Evolutionary conservation across 345 rosid genomes (phyloP).

Genomic region (Psidium friedrichsthalianum): DNA sequence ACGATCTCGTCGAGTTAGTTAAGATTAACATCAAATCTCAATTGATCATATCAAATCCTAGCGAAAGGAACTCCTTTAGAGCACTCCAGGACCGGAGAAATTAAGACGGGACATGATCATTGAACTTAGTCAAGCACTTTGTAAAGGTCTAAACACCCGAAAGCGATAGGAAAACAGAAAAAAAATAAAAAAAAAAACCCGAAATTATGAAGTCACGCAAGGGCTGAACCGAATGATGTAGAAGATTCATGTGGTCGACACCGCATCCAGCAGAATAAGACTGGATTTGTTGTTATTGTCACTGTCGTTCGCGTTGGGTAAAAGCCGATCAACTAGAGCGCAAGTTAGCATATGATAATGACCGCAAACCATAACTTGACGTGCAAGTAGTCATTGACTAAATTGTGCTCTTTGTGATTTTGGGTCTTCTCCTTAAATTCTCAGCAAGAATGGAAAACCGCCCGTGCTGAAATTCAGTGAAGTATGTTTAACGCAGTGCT

Average conservation of each 20-base stretch:
- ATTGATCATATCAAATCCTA: too few relatives aligned
- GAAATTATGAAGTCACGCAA: background rate
- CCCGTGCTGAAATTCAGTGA: background rate
- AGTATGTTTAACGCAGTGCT: background rate
- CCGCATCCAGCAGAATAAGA: background rate
- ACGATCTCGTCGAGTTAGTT: too few relatives aligned
- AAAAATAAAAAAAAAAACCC: too few relatives aligned
- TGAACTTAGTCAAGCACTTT: too few relatives aligned
- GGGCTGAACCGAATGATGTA: constrained; percentile 13
- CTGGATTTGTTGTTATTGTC: background rate
- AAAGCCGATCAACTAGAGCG: background rate
- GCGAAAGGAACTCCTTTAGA: too few relatives aligned
- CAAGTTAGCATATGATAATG: background rate
- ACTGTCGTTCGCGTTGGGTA: background rate
- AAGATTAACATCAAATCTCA: too few relatives aligned
- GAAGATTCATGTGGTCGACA: too few relatives aligned
- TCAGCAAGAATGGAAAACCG: background rate
- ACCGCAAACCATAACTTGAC: background rate
- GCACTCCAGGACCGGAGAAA: too few relatives aligned
- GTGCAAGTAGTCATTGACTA: background rate
- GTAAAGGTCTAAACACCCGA: too few relatives aligned
- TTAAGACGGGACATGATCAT: too few relatives aligned
- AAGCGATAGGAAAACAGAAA: too few relatives aligned
- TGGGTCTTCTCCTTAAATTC: background rate
- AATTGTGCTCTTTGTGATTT: background rate